These are phyloP conservation scores for Liriodendron chinense DNA, from an alignment of 164 flowering plant species.

Conservation along the genomic window DNA sequence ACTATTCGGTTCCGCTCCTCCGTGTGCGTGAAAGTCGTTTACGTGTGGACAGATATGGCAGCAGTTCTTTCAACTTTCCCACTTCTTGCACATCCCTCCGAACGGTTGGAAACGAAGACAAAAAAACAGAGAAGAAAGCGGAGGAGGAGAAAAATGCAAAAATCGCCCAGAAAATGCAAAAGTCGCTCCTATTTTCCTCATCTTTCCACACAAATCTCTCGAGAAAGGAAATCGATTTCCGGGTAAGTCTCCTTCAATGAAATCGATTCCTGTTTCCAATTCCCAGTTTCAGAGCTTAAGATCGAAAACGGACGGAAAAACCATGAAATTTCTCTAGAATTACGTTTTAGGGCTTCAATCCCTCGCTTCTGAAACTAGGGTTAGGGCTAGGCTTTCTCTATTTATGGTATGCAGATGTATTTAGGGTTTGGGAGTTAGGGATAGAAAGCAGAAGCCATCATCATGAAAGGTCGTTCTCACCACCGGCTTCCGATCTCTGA, in stretches of 20 bases:
- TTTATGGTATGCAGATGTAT: conserved; percentile 1
- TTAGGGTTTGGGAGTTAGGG: conserved; percentile 22
- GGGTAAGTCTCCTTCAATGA: conserved; percentile 9
- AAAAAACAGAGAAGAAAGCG: neutral
- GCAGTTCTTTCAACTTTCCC: neutral
- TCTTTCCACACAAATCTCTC: neutral
- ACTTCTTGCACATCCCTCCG: neutral
- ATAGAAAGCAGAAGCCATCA: conserved; percentile 5
- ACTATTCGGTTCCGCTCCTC: conserved; percentile 14
- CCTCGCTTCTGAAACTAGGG: neutral
- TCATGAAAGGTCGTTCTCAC: conserved; percentile 69
- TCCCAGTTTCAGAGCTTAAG: neutral
- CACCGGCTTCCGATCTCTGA: conserved; percentile 48
- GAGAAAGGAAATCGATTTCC: neutral
- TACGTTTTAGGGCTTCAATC: conserved; percentile 1
- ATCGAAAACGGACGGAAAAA: neutral
- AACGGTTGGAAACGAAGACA: neutral
- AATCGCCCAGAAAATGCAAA: neutral
- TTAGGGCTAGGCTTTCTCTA: conserved; percentile 11
- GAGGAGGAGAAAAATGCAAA: neutral
- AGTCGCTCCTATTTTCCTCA: neutral
- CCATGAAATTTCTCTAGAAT: neutral
- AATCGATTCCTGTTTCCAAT: neutral
- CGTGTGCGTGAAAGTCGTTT: conserved; percentile 7
- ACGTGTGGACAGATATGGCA: conserved; percentile 9